These are phyloP conservation scores for Hyaloscypha finlandica DNA, from an alignment of 495 filamentous ascomycete species.

Conservation along the genomic window DNA sequence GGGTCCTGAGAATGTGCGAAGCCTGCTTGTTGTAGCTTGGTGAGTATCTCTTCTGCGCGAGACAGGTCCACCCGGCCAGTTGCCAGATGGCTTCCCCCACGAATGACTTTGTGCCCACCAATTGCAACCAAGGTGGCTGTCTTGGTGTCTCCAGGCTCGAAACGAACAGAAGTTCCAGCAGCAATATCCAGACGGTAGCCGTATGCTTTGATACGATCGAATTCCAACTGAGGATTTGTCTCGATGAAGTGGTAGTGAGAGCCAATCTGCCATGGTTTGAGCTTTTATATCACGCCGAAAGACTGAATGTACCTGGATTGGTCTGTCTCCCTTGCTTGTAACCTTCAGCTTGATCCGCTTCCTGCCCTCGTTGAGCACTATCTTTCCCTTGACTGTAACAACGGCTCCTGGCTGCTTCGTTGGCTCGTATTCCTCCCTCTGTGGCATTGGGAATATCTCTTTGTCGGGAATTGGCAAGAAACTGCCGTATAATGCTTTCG, in stretches of 20 bases:
- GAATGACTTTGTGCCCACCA: conserved; percentile 77
- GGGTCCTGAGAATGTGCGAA: conserved; percentile 78
- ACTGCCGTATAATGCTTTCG: conserved; percentile 84
- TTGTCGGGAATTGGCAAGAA: conserved; percentile 78
- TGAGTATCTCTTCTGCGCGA: conserved; percentile 64
- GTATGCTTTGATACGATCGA: conserved; percentile 83
- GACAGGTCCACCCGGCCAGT: conserved; percentile 66
- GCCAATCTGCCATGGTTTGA: conserved; percentile 57
- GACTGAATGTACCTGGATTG: conserved; percentile 68
- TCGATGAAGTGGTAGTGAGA: conserved; percentile 98
- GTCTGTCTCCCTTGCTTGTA: conserved; percentile 85
- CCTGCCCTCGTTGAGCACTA: conserved; percentile 74
- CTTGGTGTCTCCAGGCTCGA: conserved; percentile 92
- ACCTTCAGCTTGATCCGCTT: conserved; percentile 74
- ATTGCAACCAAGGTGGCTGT: conserved; percentile 95
- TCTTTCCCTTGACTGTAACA: conserved; percentile 64
- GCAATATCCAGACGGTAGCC: conserved; percentile 88
- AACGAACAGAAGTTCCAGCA: conserved; percentile 89
- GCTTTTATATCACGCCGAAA: not conserved
- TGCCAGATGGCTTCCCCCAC: conserved; percentile 81
- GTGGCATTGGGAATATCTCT: conserved; percentile 40
- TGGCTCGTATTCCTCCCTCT: conserved; percentile 61
- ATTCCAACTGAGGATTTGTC: conserved; percentile 85
- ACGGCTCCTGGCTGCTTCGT: conserved; percentile 79
- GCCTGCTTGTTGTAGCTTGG: conserved; percentile 63